These are phyloP conservation scores for Kuraishia piskuri DNA, from an alignment of 805 yeast species.

Conservation along the genomic window DNA sequence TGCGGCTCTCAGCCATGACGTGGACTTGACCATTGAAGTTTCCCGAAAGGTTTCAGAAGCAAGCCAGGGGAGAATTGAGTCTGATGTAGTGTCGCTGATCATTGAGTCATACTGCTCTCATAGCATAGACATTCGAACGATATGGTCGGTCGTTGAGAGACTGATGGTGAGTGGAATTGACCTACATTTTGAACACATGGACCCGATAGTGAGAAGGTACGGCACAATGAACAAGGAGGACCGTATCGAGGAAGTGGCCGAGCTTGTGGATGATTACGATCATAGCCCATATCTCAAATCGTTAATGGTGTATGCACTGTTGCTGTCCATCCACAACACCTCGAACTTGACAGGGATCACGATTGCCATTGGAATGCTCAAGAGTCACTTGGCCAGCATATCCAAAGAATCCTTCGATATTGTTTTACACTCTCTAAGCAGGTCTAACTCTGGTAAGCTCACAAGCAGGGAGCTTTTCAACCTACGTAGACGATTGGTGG, in stretches of 20 bases:
- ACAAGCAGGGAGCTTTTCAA: conserved; percentile 9
- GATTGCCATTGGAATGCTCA: not conserved
- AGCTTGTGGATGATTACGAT: not conserved
- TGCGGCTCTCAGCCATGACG: not conserved
- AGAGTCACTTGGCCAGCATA: conserved; percentile 3
- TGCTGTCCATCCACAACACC: not conserved
- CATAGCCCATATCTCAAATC: not conserved
- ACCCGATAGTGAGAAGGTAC: not conserved
- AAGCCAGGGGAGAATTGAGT: not conserved
- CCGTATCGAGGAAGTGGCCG: not conserved
- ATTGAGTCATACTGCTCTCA: not conserved
- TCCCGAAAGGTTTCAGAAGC: not conserved
- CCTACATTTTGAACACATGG: not conserved
- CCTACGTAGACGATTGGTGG: conserved; percentile 4
- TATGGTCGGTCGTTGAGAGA: not conserved
- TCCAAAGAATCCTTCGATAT: conserved; percentile 9
- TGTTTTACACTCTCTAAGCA: conserved; percentile 10
- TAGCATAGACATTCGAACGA: not conserved
- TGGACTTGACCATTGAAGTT: not conserved
- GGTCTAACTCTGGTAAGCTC: conserved; percentile 11
- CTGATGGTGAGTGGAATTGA: not conserved
- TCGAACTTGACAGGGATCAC: not conserved
- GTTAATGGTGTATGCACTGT: not conserved
- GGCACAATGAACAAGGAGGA: not conserved
- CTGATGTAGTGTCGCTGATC: not conserved